These are phyloP conservation scores for Trebouxiophyceae sp. DNA, from an alignment of 163 green algal species.

Conservation along the genomic window DNA sequence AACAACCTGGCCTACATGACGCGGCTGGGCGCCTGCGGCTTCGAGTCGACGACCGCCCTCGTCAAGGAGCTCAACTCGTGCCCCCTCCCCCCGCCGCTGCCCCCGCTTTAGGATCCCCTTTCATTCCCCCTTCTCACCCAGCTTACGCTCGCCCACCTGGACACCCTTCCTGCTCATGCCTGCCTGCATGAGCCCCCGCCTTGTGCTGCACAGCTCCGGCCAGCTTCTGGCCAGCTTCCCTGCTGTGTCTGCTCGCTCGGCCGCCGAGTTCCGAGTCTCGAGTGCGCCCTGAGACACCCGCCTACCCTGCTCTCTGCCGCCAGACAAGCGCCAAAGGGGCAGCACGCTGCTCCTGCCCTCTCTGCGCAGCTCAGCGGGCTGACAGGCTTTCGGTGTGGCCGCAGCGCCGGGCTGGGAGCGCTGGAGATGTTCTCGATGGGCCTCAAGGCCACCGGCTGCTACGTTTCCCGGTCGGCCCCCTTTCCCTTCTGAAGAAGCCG, in stretches of 20 bases:
- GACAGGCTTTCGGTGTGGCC: neutral
- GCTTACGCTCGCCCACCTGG: neutral
- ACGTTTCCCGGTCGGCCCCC: constrained; percentile 48
- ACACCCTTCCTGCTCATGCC: neutral
- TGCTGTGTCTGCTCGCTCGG: too few species aligned
- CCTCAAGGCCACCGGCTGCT: constrained; percentile 57
- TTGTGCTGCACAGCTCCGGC: neutral
- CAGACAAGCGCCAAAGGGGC: neutral
- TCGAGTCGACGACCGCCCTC: constrained; percentile 41
- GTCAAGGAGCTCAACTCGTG: constrained; percentile 34
- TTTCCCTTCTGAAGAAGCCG: neutral
- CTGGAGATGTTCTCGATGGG: constrained; percentile 74
- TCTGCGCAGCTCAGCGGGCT: too few species aligned
- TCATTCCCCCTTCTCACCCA: too few species aligned
- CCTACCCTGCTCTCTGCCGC: neutral
- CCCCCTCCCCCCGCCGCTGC: neutral
- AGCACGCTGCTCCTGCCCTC: neutral
- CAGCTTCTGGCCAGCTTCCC: too few species aligned
- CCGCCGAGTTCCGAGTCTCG: too few species aligned
- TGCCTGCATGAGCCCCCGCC: neutral
- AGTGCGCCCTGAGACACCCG: too few species aligned
- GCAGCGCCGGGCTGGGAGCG: constrained; percentile 50
- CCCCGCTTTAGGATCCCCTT: too few species aligned
- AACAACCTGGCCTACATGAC: constrained; percentile 74
- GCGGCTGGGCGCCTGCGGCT: constrained; percentile 47